phyloP scores from a whole-genome alignment of 2,329 filamentous ascomycete species.

The Fusarium tjaetaba region DNA sequence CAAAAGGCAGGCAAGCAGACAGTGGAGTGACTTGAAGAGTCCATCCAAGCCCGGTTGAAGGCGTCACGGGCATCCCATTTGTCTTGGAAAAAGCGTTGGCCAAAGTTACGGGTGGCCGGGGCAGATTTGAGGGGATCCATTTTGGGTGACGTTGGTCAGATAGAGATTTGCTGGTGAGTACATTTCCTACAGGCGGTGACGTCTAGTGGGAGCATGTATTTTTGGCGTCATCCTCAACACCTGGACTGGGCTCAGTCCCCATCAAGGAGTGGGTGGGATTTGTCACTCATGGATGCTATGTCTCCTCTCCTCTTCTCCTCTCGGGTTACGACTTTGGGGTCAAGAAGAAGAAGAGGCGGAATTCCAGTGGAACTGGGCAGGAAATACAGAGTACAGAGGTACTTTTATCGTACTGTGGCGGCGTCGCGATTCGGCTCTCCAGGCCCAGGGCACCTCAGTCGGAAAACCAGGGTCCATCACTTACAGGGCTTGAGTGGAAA shows the following conservation, averaged over 20 bases:
- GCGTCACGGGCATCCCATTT: conserved; percentile 37
- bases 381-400: conserved; percentile 1
- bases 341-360: conserved; percentile 28
- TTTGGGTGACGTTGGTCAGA: conserved; percentile 33
- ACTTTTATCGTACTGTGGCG: conserved; percentile 25
- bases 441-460: conserved; percentile 18
- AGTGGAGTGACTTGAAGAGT: conserved; percentile 33
- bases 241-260: background rate
- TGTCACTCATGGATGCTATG: conserved; percentile 16
- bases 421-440: conserved; percentile 21
- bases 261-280: conserved; percentile 29
- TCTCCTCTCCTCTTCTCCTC: background rate
- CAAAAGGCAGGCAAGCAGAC: conserved; percentile 24
- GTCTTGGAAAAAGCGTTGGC: conserved; percentile 31
- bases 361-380: conserved; percentile 26
- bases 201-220: conserved; percentile 15
- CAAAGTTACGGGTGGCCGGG: conserved; percentile 32
- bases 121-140: conserved; percentile 29
- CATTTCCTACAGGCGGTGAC: conserved; percentile 21
- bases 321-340: conserved; percentile 33
- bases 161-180: conserved; percentile 15
- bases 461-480: conserved; percentile 31
- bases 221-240: conserved; percentile 28
- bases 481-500: conserved; percentile 7
- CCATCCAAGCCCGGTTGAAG: conserved; percentile 27